Evolutionary conservation across 164 flowering plant genomes (phyloP).

Genomic region (Paratinospora sagittata): DNA sequence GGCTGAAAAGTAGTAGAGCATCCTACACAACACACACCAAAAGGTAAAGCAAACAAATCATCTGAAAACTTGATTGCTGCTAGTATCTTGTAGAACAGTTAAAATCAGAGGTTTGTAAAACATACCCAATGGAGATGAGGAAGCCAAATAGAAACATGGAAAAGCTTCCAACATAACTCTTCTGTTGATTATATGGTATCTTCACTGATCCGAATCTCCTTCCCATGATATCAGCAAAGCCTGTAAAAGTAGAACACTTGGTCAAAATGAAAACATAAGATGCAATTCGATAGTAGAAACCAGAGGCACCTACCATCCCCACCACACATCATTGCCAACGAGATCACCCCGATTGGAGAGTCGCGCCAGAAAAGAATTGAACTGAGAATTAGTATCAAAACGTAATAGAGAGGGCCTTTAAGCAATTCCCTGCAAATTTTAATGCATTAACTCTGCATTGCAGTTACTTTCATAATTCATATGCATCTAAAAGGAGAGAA

Average conservation of each 20-base stretch:
- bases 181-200: constrained; percentile 64
- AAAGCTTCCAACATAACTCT: constrained; percentile 90
- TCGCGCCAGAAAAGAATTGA: no score
- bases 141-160: constrained; percentile 77
- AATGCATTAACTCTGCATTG: constrained; percentile 4
- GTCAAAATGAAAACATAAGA: background rate
- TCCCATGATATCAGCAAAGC: constrained; percentile 91
- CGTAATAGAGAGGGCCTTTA: constrained; percentile 83
- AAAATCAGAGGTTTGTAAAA: constrained; percentile 2
- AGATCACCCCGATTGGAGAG: constrained; percentile 73
- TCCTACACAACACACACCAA: constrained; percentile 30
- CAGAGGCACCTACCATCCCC: constrained; percentile 73
- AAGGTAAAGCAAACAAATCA: constrained; percentile 3
- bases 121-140: constrained; percentile 60
- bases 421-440: constrained; percentile 76
- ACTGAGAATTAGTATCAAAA: constrained; percentile 52
- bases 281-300: background rate
- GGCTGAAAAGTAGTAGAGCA: constrained; percentile 70
- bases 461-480: background rate
- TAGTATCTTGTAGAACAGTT: background rate
- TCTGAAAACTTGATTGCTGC: background rate
- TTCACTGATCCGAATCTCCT: constrained; percentile 69
- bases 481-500: background rate
- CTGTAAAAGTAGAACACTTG: constrained; percentile 33
- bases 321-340: constrained; percentile 89